A percentile compares a stretch with the other conserved stretches of the same genome.
These are phyloP conservation scores for Talaromyces verruculosus DNA, from an alignment of 2,329 filamentous ascomycete genomes.

Conservation along the genomic window DNA sequence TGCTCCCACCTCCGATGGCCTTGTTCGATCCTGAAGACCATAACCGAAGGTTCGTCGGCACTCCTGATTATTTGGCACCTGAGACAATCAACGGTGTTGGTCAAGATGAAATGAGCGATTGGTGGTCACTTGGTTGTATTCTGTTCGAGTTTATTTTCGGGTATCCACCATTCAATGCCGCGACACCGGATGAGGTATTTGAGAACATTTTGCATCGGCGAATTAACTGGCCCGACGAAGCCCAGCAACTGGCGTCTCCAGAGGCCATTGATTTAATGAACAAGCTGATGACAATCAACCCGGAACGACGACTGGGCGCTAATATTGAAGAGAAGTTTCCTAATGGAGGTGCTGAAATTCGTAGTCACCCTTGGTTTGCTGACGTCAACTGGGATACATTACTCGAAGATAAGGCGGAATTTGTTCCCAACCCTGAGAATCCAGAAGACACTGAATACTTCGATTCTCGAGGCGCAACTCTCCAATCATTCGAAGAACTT, in stretches of 20 bases:
- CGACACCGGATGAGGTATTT: constrained; percentile 88
- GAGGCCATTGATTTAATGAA: constrained; percentile 96
- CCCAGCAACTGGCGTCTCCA: constrained; percentile 73
- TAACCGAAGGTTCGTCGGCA: constrained; percentile 90
- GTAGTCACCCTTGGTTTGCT: constrained; percentile 82
- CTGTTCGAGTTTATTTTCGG: constrained; percentile 95
- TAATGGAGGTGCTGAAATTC: constrained; percentile 87
- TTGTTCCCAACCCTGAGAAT: constrained; percentile 87
- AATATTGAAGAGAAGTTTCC: constrained; percentile 80
- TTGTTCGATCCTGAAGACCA: constrained; percentile 94
- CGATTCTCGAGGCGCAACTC: constrained; percentile 82
- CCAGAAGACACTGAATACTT: constrained; percentile 99
- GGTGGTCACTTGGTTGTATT: constrained; percentile 99
- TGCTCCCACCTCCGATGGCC: constrained; percentile 90
- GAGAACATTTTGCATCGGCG: constrained; percentile 89
- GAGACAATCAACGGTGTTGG: constrained; percentile 95
- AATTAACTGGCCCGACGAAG: constrained; percentile 88
- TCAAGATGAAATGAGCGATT: constrained; percentile 97
- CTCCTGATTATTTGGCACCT: constrained; percentile 92
- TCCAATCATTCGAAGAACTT: constrained; percentile 93
- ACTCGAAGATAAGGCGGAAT: constrained; percentile 92
- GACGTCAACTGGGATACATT: constrained; percentile 86
- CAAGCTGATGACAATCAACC: constrained; percentile 81
- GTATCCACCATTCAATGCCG: constrained; percentile 87
- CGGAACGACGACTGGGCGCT: constrained; percentile 75